Evolutionary conservation across 2,329 filamentous ascomycete species (phyloP).

Genomic region (Cladosporium sp.): DNA sequence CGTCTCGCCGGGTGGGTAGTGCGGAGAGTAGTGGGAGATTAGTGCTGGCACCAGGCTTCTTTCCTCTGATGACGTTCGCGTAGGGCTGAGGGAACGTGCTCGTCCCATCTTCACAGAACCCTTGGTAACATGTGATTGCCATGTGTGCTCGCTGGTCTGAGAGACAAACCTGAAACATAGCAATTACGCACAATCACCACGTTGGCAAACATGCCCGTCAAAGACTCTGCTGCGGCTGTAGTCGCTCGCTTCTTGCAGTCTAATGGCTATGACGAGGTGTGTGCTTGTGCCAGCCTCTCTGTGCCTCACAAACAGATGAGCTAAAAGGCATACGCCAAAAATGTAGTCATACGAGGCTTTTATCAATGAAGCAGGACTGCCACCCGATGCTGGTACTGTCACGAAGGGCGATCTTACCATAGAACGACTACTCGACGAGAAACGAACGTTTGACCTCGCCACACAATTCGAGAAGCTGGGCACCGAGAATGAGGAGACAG

Average conservation of each 20-base stretch:
- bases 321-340: constrained; percentile 1
- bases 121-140: constrained; percentile 5
- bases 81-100: neutral
- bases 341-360: constrained; percentile 58
- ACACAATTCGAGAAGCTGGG: constrained; percentile 54
- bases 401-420: constrained; percentile 49
- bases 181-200: neutral
- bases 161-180: neutral
- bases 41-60: neutral
- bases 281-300: neutral
- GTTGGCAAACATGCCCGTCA: constrained; percentile 26
- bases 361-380: constrained; percentile 52
- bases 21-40: neutral
- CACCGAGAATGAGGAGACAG: constrained; percentile 35
- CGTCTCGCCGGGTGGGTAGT: constrained; percentile 4
- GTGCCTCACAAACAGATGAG: neutral
- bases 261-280: constrained; percentile 34
- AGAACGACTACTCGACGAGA: constrained; percentile 58
- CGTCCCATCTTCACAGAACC: neutral
- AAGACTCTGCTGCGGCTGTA: constrained; percentile 32
- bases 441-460: constrained; percentile 54
- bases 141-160: neutral
- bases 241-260: constrained; percentile 36
- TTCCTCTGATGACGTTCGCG: neutral
- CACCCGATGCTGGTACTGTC: constrained; percentile 44